Base-by-base conservation (phyloP, 2,329 filamentous ascomycete species). In the Knufia fluminis region DNA sequence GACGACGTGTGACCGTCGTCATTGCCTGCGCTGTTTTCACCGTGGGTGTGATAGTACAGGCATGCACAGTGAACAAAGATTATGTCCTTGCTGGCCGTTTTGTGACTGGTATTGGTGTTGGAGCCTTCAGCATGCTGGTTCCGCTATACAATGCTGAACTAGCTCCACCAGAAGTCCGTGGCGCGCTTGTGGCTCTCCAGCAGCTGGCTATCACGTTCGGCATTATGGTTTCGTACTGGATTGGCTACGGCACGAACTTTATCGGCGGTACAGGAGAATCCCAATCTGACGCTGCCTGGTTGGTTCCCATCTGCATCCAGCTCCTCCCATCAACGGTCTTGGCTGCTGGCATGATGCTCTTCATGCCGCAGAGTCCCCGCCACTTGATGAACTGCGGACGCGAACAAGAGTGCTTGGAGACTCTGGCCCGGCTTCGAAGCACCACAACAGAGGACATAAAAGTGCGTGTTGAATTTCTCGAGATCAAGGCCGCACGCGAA, bases 331-430 rank as follows among this genome's bases (percentile, higher is more conserved):
- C 83, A 0, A 53, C 82, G 0, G 54, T 86, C 2, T 74, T 91
- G 1, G 78, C 81, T 7, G 55, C 74, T 3, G 85, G 86, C 28
- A 88, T 89, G 76, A 88, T 89, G 76, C 51, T 66, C 17, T 86
- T 86, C 67, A 86, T 90, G 83, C 86, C 85, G 0, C 88, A 85
- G 67, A 84, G 79, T 0, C 86, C 86, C 0, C 75, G 86, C 55
- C 89, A 84, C 84, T 74, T 90, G 1, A 68, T 85, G 7, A 80
- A 87, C 62, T 81, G 85, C 59, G 71, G 70, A 50, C 80, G 83
- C 31, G 83, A 89, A 59, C 72, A 73, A 0, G 85, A 90, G 62
- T 83, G 82, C 0, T 76, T 78, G 14, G 62, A 63, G 8, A 78
- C 81, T 1, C 72, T 91, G 1, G 40, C 20, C 8, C 40, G 40